Base-by-base conservation (phyloP, 2,329 filamentous ascomycete species). In the Akanthomyces uredinophilus region DNA sequence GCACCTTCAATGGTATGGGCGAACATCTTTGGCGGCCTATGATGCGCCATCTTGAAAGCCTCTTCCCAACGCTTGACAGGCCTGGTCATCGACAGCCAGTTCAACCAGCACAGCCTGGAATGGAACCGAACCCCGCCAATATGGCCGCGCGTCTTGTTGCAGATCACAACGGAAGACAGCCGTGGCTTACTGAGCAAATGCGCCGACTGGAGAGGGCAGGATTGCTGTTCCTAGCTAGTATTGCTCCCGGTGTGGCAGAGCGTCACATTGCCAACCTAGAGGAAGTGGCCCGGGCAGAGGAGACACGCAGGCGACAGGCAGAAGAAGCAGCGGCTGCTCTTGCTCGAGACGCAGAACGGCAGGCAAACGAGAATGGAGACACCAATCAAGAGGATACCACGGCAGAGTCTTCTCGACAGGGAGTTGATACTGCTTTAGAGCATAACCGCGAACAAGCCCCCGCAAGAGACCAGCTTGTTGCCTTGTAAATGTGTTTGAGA, bases 231-330 rank as follows among this genome's bases (percentile, higher is more conserved):
- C 74, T 89, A 24, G 86, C 86, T 22, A 89, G 86, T 69, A 81
- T 89, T 64, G 84, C 86, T 1, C 86, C 86, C 1, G 86, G 86
- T 11, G 80, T 89, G 27, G 85, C 85, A 1, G 86, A 89, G 72
- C 77, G 85, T 54, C 86, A 89, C 64, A 87, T 89, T 64, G 82
- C 81, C 27, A 79, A 83, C 50, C 71, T 85, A 2, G 83, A 85
- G 66, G 81, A 79, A 4, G 79, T 83, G 61, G 80, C 78, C 44
- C 74, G 79, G 55, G 76, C 72, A 32, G 62, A 61, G 2, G 81
- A 81, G 66, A 70, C 74, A 46, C 72, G 78, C 64, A 74, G 79
- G 29, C 73, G 73, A 66, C 78, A 82, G 63, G 76, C 74, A 47
- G 70, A 75, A 44, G 72, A 65, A 32, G 69, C 68, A 18, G 69